These are phyloP conservation scores for Fusarium metavorans DNA, from an alignment of 2,329 filamentous ascomycete genomes.

Conservation along the genomic window DNA sequence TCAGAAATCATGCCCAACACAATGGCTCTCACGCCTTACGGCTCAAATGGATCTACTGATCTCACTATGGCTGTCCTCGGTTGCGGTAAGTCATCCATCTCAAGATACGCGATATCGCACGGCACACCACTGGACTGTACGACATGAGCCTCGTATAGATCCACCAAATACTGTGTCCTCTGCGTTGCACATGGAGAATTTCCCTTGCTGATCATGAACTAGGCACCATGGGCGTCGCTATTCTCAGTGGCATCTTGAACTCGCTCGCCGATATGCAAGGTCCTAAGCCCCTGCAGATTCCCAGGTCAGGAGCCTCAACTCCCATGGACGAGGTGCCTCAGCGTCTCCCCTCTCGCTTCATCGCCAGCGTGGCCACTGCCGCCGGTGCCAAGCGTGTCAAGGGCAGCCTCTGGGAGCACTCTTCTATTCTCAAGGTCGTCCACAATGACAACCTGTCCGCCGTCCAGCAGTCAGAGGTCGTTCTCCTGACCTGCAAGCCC, in stretches of 20 bases:
- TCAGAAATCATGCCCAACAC: constrained; percentile 41
- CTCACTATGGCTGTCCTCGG: constrained; percentile 85
- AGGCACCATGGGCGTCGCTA: constrained; percentile 89
- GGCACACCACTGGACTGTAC: not conserved
- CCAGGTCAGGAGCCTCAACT: constrained; percentile 56
- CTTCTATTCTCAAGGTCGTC: constrained; percentile 72
- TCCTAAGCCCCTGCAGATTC: constrained; percentile 58
- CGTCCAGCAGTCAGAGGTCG: constrained; percentile 75
- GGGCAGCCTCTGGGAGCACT: constrained; percentile 72
- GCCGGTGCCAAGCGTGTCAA: constrained; percentile 77
- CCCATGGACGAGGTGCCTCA: constrained; percentile 63
- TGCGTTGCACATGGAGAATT: not conserved
- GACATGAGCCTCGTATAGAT: not conserved
- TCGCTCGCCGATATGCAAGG: constrained; percentile 70
- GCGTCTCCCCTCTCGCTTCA: constrained; percentile 78
- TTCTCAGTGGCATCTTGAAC: constrained; percentile 82
- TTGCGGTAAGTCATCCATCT: constrained; percentile 71
- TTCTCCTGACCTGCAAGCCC: constrained; percentile 86
- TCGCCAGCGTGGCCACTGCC: constrained; percentile 82
- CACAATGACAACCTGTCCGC: constrained; percentile 79
- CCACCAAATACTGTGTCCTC: constrained; percentile 5
- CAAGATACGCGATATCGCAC: constrained; percentile 6
- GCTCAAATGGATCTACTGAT: constrained; percentile 52
- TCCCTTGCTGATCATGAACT: constrained; percentile 28
- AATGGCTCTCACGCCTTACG: constrained; percentile 50